A percentile compares a stretch with the other conserved stretches of the same genome.
Conservation (phyloP, 257 asterid genomes). For the Forsythia viridissima region DNA sequence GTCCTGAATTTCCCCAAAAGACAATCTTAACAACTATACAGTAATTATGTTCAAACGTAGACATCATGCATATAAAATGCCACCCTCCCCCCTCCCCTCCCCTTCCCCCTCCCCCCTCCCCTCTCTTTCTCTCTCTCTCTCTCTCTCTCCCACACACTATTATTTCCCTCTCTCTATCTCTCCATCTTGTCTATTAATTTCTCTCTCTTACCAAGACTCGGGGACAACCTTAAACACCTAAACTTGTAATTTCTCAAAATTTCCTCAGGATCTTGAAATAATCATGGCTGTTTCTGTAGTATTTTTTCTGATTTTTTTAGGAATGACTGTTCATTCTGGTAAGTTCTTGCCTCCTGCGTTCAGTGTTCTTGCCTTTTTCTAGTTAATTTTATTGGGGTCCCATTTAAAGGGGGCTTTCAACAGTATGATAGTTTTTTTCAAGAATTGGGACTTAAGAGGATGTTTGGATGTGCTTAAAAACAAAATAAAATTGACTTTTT, state of each 20-base stretch:
- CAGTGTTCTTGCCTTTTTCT: background rate
- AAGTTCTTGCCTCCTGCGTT: slow-evolving; percentile 14
- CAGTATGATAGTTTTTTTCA: background rate
- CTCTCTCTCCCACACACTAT: background rate
- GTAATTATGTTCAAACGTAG: background rate
- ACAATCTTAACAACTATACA: no score
- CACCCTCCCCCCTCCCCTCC: background rate
- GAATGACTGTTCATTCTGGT: slow-evolving; percentile 29
- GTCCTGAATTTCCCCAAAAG: background rate
- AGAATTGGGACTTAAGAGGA: background rate
- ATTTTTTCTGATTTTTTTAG: background rate
- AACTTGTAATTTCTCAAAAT: background rate
- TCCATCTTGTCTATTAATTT: background rate
- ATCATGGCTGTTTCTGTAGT: slow-evolving; percentile 14
- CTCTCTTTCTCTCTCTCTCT: background rate
- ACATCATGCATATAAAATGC: background rate
- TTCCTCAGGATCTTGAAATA: slow-evolving; percentile 6
- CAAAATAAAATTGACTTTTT: background rate
- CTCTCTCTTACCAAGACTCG: background rate
- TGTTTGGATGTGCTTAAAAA: background rate
- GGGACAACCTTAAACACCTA: background rate
- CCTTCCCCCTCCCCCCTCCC: no score
- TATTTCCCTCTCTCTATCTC: no score
- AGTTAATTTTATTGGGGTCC: background rate
- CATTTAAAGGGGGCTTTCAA: background rate